Evolutionary conservation across 2,329 filamentous ascomycete genomes (phyloP).

Genomic region (Scleromitrula shiraiana): DNA sequence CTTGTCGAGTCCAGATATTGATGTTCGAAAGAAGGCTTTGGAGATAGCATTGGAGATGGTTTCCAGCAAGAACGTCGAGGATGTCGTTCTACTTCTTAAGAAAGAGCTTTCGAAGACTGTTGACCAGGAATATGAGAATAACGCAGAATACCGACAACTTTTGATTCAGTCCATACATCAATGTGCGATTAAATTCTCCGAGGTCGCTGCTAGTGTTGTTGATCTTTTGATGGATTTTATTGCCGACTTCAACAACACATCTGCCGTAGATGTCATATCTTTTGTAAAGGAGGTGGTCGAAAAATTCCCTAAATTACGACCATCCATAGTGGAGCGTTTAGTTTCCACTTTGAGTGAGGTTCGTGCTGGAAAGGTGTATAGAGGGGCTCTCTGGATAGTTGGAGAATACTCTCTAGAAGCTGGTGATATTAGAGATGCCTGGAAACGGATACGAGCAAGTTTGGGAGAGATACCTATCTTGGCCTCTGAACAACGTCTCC

Average conservation of each 20-base stretch:
- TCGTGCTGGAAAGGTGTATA: slow-evolving; percentile 92
- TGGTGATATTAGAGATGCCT: slow-evolving; percentile 89
- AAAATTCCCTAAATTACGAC: slow-evolving; percentile 85
- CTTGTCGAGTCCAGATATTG: slow-evolving; percentile 89
- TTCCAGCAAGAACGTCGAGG: slow-evolving; percentile 96
- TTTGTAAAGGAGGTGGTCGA: slow-evolving; percentile 99
- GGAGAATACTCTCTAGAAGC: slow-evolving; percentile 94
- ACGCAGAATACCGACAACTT: slow-evolving; percentile 86
- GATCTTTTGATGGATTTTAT: slow-evolving; percentile 99
- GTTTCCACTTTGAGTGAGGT: slow-evolving; percentile 90
- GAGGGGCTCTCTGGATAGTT: slow-evolving; percentile 94
- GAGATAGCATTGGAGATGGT: slow-evolving; percentile 94
- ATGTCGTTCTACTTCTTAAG: slow-evolving; percentile 91
- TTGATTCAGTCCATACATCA: slow-evolving; percentile 97
- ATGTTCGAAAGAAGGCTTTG: slow-evolving; percentile 87
- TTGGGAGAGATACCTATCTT: slow-evolving; percentile 96
- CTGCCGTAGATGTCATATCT: slow-evolving; percentile 93
- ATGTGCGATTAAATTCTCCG: slow-evolving; percentile 98
- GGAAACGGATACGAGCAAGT: slow-evolving; percentile 91
- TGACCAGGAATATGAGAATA: slow-evolving; percentile 98
- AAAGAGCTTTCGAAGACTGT: slow-evolving; percentile 97
- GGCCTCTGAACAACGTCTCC: slow-evolving; percentile 82
- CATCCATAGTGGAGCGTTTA: slow-evolving; percentile 78
- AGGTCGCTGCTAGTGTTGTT: slow-evolving; percentile 93
- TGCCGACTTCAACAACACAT: slow-evolving; percentile 93